Evolutionary conservation across 352 stramenopile species (phyloP), one percentile per base, ranked within the genome.

Genomic region (Globisporangium takayamanum): DNA sequence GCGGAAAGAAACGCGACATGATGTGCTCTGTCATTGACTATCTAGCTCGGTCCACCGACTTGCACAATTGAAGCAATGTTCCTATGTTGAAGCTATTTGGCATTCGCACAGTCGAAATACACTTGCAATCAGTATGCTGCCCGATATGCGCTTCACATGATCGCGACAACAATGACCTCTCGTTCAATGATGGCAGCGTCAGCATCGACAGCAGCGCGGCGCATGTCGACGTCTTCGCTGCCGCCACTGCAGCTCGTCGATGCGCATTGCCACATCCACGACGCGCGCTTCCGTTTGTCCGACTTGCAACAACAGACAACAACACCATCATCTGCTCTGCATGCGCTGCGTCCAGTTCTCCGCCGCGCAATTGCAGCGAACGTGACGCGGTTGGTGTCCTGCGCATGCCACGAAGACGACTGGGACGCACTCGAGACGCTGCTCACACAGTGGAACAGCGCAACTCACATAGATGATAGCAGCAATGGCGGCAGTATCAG

Each of bases 201-300:
- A 18, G 28, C 25, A 1, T 18, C 26, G 14, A 7, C 50, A 25
- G 30, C 16, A 22, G 15, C n/a, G n/a, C 44, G 11, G 49, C 22
- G 41, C 14, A 42, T 62, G 4, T 74, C 69, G 63, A 64, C 66
- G 5, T 2, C 15, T 3, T 48, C 11, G 44, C 18, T 39, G 33
- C 10, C 7, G 6, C 6, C 3, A 11, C 3, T 39, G 52, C 48
- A 5, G 58, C 49, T 78, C 0, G 52, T 89, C 14, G 83, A 93
- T 45, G 78, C 80, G 14, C 80, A 91, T 61, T 90, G 78, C 58
- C 83, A 93, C 59, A 51, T 93, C 46, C 83, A 93, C 33, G 80
- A 93, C 50, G 36, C 62, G 41, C 69, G 76, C 12, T 50, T 84
- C 33, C 22, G 10, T 2, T 8, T 25, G 14, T 14, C 12, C 12